Base-by-base conservation (phyloP, 2,329 filamentous ascomycete genomes). In the Fusarium chuoi region DNA sequence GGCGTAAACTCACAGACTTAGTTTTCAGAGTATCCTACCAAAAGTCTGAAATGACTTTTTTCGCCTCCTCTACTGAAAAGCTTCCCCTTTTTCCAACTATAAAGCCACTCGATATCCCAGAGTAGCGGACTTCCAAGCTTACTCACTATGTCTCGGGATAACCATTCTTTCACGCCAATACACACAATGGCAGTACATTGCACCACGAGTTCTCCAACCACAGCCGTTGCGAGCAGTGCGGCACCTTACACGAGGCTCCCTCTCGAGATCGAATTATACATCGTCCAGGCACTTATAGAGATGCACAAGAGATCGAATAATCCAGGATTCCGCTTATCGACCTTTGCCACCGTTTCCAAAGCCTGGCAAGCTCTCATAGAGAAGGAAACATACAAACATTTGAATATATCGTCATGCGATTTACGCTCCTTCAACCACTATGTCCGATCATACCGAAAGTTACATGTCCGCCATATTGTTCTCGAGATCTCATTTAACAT, bases 281-380 rank as follows among this genome's bases (percentile, higher is more conserved):
- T 54, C 20, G 15, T 39, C 35, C 5, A 28, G 11, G 20, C 24
- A n/a, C 14, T 54, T 0, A 54, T 54, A 54, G 20, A 39, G 20
- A 18, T 4, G 7, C 7, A n/a, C 10, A 39, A n/a, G 14, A 2
- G 15, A 38, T 26, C 18, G 4, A 9, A 5, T 4, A 28, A 13
- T 0, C 49, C 33, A 13, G 0, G 0, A 0, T 54, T 20, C 11
- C 48, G 48, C 14, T 52, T 52, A 38, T 67, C 66, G 0, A 33
- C 28, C 12, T 58, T 28, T 24, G 66, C 65, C 22, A 22, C 24
- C 38, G 69, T 73, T 24, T 74, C 59, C 59, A 70, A 48, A 57
- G 3, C 15, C 7, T 70, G 58, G 66, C 71, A 67, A 59, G 3
- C 3, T 15, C 33, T 60, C 12, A 36, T 73, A 8, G 69, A 73